Conservation (phyloP, 208 protist species). For the Wallacemonas collosoma region DNA sequence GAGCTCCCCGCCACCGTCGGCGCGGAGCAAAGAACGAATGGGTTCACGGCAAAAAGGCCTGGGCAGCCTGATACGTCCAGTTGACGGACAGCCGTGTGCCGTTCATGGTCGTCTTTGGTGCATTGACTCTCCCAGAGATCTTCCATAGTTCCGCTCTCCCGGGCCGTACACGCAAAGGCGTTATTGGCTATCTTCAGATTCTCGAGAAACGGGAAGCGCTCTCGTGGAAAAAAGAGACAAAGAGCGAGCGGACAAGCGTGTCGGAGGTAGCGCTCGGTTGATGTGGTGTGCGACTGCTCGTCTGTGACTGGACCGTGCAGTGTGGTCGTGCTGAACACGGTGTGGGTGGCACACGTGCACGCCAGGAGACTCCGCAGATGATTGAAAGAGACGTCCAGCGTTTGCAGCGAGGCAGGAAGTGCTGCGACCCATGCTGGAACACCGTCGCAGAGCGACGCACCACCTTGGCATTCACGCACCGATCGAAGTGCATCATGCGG, state of each 20-base stretch:
- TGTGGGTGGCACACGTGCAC: slow-evolving; percentile 36
- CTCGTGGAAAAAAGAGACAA: slow-evolving; percentile 56
- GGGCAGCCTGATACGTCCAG: slow-evolving; percentile 56
- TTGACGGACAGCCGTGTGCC: not conserved
- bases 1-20: not conserved
- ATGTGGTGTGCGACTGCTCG: not conserved
- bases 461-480: not conserved
- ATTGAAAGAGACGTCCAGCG: slow-evolving; percentile 78
- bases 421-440: slow-evolving; percentile 60
- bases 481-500: slow-evolving; percentile 21
- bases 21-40: slow-evolving; percentile 41
- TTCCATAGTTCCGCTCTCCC: slow-evolving; percentile 62
- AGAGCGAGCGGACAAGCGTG: slow-evolving; percentile 56
- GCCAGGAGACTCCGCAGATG: slow-evolving; percentile 52
- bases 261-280: slow-evolving; percentile 33
- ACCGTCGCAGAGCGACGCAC: slow-evolving; percentile 27
- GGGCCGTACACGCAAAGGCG: slow-evolving; percentile 41
- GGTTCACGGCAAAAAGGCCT: slow-evolving; percentile 44
- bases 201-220: slow-evolving; percentile 49
- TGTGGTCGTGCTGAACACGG: not conserved
- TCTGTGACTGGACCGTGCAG: not conserved
- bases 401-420: slow-evolving; percentile 60
- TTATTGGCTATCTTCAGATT: slow-evolving; percentile 53
- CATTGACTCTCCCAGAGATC: slow-evolving; percentile 27
- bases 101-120: not conserved